A percentile compares a stretch with the other conserved stretches of the same genome.
Conservation (phyloP, 2,329 filamentous ascomycete genomes). For the Sarocladiaceae sp. region DNA sequence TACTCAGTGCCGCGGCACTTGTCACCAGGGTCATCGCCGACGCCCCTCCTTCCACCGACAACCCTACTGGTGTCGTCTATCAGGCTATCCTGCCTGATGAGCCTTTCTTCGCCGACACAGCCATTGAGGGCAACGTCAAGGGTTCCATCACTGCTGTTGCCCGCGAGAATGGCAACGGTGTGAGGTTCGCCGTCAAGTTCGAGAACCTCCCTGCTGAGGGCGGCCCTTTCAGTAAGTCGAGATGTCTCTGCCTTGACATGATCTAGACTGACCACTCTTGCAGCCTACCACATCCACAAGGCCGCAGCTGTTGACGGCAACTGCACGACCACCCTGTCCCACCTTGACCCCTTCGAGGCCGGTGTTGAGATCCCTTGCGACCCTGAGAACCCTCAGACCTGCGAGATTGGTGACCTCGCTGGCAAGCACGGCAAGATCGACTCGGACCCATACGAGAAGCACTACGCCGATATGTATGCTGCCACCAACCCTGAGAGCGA, state of each 20-base stretch:
- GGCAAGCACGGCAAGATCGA: constrained; percentile 67
- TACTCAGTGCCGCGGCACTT: constrained; percentile 22
- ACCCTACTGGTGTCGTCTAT: constrained; percentile 51
- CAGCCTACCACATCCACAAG: constrained; percentile 72
- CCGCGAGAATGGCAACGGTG: constrained; percentile 46
- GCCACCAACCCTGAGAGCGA: constrained; percentile 46
- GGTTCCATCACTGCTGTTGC: constrained; percentile 45
- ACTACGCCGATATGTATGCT: constrained; percentile 54
- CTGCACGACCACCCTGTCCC: constrained; percentile 63
- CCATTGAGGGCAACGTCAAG: constrained; percentile 48
- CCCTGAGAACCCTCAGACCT: constrained; percentile 50
- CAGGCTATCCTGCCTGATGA: constrained; percentile 51
- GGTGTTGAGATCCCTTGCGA: constrained; percentile 62
- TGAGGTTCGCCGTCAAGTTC: constrained; percentile 51
- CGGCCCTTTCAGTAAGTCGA: constrained; percentile 55
- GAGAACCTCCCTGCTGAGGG: constrained; percentile 53
- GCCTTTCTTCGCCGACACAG: constrained; percentile 44
- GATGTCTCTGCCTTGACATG: not conserved
- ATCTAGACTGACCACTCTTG: constrained; percentile 8
- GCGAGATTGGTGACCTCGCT: constrained; percentile 72
- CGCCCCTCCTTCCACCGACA: constrained; percentile 49
- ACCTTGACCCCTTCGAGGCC: constrained; percentile 67
- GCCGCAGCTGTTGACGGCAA: constrained; percentile 64
- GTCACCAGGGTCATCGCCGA: constrained; percentile 29
- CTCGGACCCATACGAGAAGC: constrained; percentile 41